Evolutionary conservation across 192 early-diverging fungal genomes (phyloP).

Genomic region (Thamnidium elegans): DNA sequence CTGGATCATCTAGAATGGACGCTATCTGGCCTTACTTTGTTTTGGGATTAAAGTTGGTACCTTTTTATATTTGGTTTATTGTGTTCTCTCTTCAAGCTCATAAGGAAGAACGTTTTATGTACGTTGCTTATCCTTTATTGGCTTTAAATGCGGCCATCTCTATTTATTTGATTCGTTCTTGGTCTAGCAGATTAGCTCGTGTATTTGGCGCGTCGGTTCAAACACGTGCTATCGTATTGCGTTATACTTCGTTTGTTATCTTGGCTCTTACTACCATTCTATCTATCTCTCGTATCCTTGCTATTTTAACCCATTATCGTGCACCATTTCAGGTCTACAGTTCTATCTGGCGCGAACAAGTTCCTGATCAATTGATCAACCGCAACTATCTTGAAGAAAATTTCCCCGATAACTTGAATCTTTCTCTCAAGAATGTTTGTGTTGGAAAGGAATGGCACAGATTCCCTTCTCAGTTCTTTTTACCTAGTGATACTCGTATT

Average conservation of each 20-base stretch:
- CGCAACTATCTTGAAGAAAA: constrained; percentile 28
- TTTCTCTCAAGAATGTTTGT: constrained; percentile 57
- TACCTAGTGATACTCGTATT: constrained; percentile 70
- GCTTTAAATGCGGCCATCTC: constrained; percentile 73
- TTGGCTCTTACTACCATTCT: constrained; percentile 46
- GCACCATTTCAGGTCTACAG: constrained; percentile 70
- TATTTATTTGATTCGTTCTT: constrained; percentile 52
- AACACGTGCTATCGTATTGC: constrained; percentile 7
- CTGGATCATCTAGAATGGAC: constrained; percentile 19
- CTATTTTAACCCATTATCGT: constrained; percentile 67
- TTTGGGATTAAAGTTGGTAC: constrained; percentile 56
- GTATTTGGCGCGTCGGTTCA: constrained; percentile 29
- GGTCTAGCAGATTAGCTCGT: constrained; percentile 36
- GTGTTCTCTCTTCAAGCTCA: constrained; percentile 89
- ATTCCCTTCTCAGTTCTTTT: constrained; percentile 89
- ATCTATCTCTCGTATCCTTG: constrained; percentile 68
- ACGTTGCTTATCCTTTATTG: constrained; percentile 85
- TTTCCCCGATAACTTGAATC: constrained; percentile 8
- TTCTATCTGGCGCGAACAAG: constrained; percentile 26
- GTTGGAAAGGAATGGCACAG: constrained; percentile 95
- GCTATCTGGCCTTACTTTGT: constrained; percentile 39
- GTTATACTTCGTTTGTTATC: constrained; percentile 39
- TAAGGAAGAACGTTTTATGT: constrained; percentile 97
- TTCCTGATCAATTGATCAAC: constrained; percentile 24
- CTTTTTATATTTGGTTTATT: constrained; percentile 72